Evolutionary conservation across 352 stramenopile genomes (phyloP), one percentile per base, ranked within the genome.

Genomic region (Phytopythium helicoides): DNA sequence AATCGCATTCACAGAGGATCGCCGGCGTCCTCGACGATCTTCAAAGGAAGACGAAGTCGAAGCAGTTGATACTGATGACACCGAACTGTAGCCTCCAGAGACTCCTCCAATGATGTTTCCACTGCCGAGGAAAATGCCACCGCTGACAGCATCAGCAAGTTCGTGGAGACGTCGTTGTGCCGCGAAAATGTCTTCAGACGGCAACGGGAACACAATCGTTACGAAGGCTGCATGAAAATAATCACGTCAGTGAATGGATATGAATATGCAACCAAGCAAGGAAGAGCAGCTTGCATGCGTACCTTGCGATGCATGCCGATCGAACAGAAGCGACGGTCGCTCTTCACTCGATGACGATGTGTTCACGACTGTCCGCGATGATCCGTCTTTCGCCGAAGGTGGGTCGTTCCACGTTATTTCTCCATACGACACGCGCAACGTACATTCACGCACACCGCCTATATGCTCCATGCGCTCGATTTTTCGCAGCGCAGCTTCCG

Each of bases 111-210:
- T 21, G 42, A 26, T 18, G 23, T 31, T n/a, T 37, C 36, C 26
- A 21, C 44, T 38, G 12, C 42, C 60, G 19, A 86, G 71, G 39
- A 79, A 82, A 22, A 89, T 62, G 25, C 81, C 81, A 11, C 77
- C 75, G 31, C 69, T 81, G 22, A 91, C 71, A 21, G 76, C 72
- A 26, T 88, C 78, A 1, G 83, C 83, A 26, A 93, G 73, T 53
- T 91, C 76, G n/a, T 88, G 68, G 11, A 94, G 66, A 39, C 81
- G 85, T n/a, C 81, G 79, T 54, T 94, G 84, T 37, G 86, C 80
- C 3, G 81, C 87, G 48, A 94, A 94, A 34, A 87, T 82, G 49
- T 94, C 84, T 59, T 94, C 84, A 0, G 77, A 89, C 34, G 84
- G 84, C 15, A 94, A 56, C 2, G 84, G 84, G 50, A 92, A 94